Conservation (phyloP, 352 stramenopile species). For the Pythium aristosporum region DNA sequence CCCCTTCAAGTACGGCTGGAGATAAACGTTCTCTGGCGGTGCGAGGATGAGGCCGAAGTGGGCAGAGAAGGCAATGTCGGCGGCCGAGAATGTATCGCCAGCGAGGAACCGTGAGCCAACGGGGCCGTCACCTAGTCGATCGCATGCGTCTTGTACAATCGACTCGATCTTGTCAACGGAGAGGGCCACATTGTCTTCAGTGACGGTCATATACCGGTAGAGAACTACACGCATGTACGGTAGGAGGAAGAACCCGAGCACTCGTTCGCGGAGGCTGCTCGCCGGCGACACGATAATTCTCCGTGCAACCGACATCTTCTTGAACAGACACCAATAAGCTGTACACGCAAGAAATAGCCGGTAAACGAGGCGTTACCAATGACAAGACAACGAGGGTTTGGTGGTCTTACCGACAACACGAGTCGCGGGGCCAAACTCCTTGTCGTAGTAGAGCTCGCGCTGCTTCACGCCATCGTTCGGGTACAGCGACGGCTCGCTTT, state of each 20-base stretch:
- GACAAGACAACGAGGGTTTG: neutral
- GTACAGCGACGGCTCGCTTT: slow-evolving; percentile 35
- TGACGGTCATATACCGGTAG: slow-evolving; percentile 35
- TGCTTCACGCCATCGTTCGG: slow-evolving; percentile 33
- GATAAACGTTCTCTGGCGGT: slow-evolving; percentile 39
- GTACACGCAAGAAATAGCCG: slow-evolving; percentile 1
- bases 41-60: slow-evolving; percentile 44
- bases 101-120: slow-evolving; percentile 40
- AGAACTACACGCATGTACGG: slow-evolving; percentile 35
- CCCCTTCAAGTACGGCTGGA: slow-evolving; percentile 32
- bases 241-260: slow-evolving; percentile 20
- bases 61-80: slow-evolving; percentile 54
- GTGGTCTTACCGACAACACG: slow-evolving; percentile 27
- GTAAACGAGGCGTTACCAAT: neutral
- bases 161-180: slow-evolving; percentile 31
- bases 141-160: slow-evolving; percentile 8
- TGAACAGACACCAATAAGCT: slow-evolving; percentile 43
- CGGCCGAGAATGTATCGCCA: slow-evolving; percentile 41
- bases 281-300: slow-evolving; percentile 28
- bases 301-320: slow-evolving; percentile 19
- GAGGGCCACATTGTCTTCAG: slow-evolving; percentile 25
- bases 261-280: slow-evolving; percentile 25
- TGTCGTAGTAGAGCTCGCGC: slow-evolving; percentile 46
- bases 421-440: slow-evolving; percentile 35
- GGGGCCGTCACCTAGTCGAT: slow-evolving; percentile 36